Evolutionary conservation across 352 stramenopile genomes (phyloP).

Genomic region (Globisporangium spinosum): DNA sequence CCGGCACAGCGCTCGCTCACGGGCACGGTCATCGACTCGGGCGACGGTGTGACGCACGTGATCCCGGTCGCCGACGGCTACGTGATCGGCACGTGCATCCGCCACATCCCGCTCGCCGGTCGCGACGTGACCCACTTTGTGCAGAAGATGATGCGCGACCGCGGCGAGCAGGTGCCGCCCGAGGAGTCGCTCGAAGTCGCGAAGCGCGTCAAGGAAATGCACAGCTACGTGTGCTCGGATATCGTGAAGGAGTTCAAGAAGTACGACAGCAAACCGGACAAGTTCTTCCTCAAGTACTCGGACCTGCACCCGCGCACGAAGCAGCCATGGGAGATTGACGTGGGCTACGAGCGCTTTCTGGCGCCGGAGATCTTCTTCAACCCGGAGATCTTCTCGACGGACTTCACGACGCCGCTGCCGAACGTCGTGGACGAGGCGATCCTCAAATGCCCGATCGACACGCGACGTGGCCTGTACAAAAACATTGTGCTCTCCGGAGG

Average conservation of each 20-base stretch:
- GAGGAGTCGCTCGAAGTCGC: slow-evolving; percentile 91
- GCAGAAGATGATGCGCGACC: slow-evolving; percentile 91
- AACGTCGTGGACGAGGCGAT: slow-evolving; percentile 95
- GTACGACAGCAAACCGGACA: slow-evolving; percentile 91
- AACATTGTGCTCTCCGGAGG: slow-evolving; percentile 96
- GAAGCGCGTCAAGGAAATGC: slow-evolving; percentile 92
- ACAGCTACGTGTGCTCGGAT: slow-evolving; percentile 95
- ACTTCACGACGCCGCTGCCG: slow-evolving; percentile 91
- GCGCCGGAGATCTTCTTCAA: slow-evolving; percentile 97
- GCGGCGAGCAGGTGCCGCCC: slow-evolving; percentile 88
- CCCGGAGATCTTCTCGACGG: slow-evolving; percentile 93
- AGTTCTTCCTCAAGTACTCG: slow-evolving; percentile 89
- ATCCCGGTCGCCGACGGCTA: slow-evolving; percentile 94
- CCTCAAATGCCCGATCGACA: slow-evolving; percentile 95
- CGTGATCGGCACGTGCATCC: slow-evolving; percentile 94
- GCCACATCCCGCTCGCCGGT: slow-evolving; percentile 92
- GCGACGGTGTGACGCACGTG: slow-evolving; percentile 93
- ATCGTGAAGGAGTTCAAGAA: slow-evolving; percentile 95
- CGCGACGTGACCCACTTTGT: slow-evolving; percentile 96
- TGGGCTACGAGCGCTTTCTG: slow-evolving; percentile 93
- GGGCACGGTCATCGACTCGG: slow-evolving; percentile 93
- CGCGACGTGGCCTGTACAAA: slow-evolving; percentile 91
- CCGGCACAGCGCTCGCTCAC: slow-evolving; percentile 88
- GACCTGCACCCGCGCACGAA: slow-evolving; percentile 77
- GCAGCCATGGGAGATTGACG: slow-evolving; percentile 86